Conservation (phyloP, 2,329 filamentous ascomycete species). For the Proliferodiscus dingleyae region DNA sequence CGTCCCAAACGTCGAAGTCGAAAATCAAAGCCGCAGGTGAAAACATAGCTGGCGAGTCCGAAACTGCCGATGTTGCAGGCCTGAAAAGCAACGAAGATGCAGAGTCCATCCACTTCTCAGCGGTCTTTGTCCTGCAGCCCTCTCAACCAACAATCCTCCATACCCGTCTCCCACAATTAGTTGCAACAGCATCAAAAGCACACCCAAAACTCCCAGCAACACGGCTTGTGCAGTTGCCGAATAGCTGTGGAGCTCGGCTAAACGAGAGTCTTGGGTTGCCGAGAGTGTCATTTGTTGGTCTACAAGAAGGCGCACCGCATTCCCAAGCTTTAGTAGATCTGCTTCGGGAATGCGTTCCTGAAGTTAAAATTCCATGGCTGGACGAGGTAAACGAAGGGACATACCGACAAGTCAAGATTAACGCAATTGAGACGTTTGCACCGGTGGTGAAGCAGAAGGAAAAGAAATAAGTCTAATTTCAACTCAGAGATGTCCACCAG, state of each 20-base stretch:
- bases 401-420: conserved; percentile 45
- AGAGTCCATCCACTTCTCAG: conserved; percentile 29
- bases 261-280: conserved; percentile 55
- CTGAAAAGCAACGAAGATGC: neutral
- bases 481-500: too few species aligned
- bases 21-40: neutral
- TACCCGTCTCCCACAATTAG: conserved; percentile 54
- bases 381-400: conserved; percentile 35
- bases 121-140: conserved; percentile 54
- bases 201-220: conserved; percentile 38
- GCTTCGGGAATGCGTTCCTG: conserved; percentile 46
- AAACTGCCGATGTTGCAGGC: neutral
- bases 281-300: conserved; percentile 59
- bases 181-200: conserved; percentile 44
- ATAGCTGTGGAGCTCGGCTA: conserved; percentile 52
- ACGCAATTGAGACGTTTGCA: conserved; percentile 36
- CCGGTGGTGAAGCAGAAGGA: conserved; percentile 12
- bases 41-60: neutral
- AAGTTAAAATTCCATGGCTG: conserved; percentile 53
- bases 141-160: conserved; percentile 54
- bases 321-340: conserved; percentile 53
- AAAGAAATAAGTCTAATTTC: neutral
- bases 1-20: conserved; percentile 17
- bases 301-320: conserved; percentile 52
- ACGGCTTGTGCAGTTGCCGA: conserved; percentile 59